Percentiles rank a stretch among this genome's conserved stretches.
Conservation (phyloP, 441 rosid genomes). For the Populus hybrid region DNA sequence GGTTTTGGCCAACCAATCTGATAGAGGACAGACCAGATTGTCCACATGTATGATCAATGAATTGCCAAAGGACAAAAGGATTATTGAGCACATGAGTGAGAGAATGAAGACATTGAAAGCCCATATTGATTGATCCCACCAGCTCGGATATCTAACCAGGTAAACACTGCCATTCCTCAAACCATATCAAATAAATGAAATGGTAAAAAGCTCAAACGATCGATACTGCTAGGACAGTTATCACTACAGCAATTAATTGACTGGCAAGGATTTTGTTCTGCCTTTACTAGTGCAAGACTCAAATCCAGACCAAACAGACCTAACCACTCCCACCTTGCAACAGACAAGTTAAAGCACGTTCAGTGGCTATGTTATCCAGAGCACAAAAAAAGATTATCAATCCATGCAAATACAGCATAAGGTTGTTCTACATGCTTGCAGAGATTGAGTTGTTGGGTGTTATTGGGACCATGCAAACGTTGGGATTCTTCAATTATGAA, state of each 20-base stretch:
- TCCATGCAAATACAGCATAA: not conserved
- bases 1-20: constrained; percentile 8
- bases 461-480: not conserved
- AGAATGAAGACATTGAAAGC: constrained; percentile 20
- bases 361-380: not conserved
- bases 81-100: constrained; percentile 7
- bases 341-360: too few species aligned
- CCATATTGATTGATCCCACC: constrained; percentile 20
- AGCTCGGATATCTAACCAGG: constrained; percentile 3
- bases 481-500: not conserved
- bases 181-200: constrained; percentile 1
- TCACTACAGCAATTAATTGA: not conserved
- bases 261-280: not conserved
- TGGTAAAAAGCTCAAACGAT: not conserved
- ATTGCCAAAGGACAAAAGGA: not conserved
- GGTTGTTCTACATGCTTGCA: not conserved
- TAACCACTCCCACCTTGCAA: not conserved
- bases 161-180: not conserved
- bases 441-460: not conserved
- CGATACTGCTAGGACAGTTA: not conserved
- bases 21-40: constrained; percentile 10
- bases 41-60: constrained; percentile 4
- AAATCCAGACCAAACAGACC: not conserved
- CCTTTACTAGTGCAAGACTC: not conserved
- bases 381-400: not conserved